Conservation (phyloP, 2,329 filamentous ascomycete species). For the Colletotrichum sidae region DNA sequence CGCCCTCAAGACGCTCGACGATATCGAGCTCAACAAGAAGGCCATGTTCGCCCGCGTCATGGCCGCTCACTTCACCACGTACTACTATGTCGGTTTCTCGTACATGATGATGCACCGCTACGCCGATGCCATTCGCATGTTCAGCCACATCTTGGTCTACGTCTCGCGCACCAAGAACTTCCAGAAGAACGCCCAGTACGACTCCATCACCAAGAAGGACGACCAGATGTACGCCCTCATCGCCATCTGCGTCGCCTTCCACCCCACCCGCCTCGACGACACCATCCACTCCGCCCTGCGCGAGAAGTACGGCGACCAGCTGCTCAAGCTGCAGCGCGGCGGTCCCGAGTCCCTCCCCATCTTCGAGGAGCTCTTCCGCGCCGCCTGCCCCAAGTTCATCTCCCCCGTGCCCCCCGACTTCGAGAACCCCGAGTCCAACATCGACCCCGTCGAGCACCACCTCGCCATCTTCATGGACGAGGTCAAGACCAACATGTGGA, state of each 20-base stretch:
- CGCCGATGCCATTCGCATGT: conserved; percentile 99
- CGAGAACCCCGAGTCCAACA: conserved; percentile 94
- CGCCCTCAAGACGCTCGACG: conserved; percentile 97
- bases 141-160: conserved; percentile 99
- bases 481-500: conserved; percentile 99
- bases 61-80: conserved; percentile 99
- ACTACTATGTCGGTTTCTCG: conserved; percentile 99
- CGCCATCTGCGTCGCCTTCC: conserved; percentile 98
- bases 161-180: conserved; percentile 99
- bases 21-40: conserved; percentile 99
- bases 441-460: conserved; percentile 98
- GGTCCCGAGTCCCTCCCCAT: conserved; percentile 95
- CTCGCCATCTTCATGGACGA: conserved; percentile 99
- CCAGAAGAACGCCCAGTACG: conserved; percentile 98
- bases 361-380: conserved; percentile 97
- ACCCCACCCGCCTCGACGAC: conserved; percentile 96
- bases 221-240: conserved; percentile 99
- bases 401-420: conserved; percentile 97
- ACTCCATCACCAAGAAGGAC: conserved; percentile 99
- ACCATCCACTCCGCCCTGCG: conserved; percentile 98
- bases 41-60: conserved; percentile 99
- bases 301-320: conserved; percentile 99
- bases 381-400: conserved; percentile 99
- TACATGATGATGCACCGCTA: conserved; percentile 99
- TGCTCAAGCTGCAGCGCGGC: conserved; percentile 94